phyloP scores from a whole-genome alignment of 2,329 filamentous ascomycete species.

The Fusarium luffae region DNA sequence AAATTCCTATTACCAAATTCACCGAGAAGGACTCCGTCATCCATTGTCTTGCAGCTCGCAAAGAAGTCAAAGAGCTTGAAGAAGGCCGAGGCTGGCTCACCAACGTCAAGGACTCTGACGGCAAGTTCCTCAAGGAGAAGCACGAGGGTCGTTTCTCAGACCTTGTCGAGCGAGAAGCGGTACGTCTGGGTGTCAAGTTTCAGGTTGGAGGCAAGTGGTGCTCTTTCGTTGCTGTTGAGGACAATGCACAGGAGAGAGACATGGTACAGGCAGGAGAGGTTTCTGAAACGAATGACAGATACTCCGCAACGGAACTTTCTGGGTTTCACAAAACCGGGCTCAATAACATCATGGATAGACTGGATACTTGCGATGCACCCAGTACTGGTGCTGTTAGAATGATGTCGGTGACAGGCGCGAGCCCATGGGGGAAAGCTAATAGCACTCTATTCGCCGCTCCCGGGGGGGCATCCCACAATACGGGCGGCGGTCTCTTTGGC shows the following conservation, averaged over 20 bases:
- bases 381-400: background rate
- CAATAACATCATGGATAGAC: background rate
- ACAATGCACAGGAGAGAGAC: conserved; percentile 41
- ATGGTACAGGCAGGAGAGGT: background rate
- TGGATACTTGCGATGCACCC: background rate
- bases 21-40: conserved; percentile 63
- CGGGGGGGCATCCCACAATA: background rate
- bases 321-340: background rate
- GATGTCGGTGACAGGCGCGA: background rate
- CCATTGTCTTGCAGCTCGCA: conserved; percentile 77
- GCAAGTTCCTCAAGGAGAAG: conserved; percentile 58
- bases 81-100: conserved; percentile 74
- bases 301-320: background rate
- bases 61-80: conserved; percentile 75
- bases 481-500: background rate
- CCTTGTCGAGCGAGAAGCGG: conserved; percentile 73
- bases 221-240: conserved; percentile 76
- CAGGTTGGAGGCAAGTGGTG: conserved; percentile 77
- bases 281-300: background rate
- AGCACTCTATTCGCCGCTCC: background rate
- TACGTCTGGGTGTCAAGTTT: conserved; percentile 72
- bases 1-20: conserved; percentile 69
- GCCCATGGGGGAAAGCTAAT: background rate
- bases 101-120: conserved; percentile 59
- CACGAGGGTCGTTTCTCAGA: conserved; percentile 64